phyloP scores from a whole-genome alignment of 1,284 basidiomycete genomes.

The Butyriboletus regius region DNA sequence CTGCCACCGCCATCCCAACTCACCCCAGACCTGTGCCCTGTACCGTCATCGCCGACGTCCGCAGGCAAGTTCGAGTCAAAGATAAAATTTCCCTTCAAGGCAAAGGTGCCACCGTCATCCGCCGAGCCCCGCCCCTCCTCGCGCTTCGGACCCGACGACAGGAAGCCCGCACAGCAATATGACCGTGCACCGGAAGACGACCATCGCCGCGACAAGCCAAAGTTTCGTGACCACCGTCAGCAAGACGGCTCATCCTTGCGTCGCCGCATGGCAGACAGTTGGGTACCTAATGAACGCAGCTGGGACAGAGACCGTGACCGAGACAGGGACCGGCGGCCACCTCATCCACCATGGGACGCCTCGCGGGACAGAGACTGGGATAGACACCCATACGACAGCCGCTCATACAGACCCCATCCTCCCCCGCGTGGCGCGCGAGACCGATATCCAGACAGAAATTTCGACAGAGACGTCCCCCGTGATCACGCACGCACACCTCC shows the following conservation, averaged over 20 bases:
- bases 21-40: slow-evolving; percentile 2
- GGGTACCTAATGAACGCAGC: slow-evolving; percentile 24
- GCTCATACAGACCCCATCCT: slow-evolving; percentile 18
- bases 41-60: slow-evolving; percentile 19
- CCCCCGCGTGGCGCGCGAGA: slow-evolving; percentile 18
- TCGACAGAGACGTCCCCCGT: slow-evolving; percentile 26
- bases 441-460: slow-evolving; percentile 19
- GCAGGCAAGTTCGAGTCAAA: slow-evolving; percentile 36
- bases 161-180: slow-evolving; percentile 33
- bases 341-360: slow-evolving; percentile 19
- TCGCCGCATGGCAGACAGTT: slow-evolving; percentile 27
- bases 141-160: slow-evolving; percentile 22
- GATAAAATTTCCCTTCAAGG: slow-evolving; percentile 69
- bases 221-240: slow-evolving; percentile 23
- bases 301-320: slow-evolving; percentile 25
- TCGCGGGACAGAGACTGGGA: slow-evolving; percentile 19
- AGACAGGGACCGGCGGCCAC: slow-evolving; percentile 22
- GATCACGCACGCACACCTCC: slow-evolving; percentile 29
- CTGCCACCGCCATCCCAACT: slow-evolving; percentile 15
- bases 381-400: slow-evolving; percentile 18
- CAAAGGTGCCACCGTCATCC: slow-evolving; percentile 32
- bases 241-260: slow-evolving; percentile 12
- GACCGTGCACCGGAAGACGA: slow-evolving; percentile 43
- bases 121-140: slow-evolving; percentile 9
- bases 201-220: slow-evolving; percentile 32